phyloP scores from a whole-genome alignment of 2,329 filamentous ascomycete species.

The Paraconiothyrium brasiliense region DNA sequence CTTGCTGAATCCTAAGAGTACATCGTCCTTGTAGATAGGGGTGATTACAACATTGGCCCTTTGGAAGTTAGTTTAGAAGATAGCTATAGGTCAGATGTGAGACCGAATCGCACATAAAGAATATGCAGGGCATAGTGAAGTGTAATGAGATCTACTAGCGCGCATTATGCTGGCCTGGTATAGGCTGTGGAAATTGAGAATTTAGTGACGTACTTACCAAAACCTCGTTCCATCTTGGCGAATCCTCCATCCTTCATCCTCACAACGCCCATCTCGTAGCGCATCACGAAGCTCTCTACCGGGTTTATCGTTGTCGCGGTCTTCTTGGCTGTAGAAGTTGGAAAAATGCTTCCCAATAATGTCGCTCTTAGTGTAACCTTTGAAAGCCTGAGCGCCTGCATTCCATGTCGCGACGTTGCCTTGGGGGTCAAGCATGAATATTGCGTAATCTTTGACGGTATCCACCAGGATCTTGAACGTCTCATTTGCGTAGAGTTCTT shows the following conservation, averaged over 20 bases:
- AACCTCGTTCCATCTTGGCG: slow-evolving; percentile 67
- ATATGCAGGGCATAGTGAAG: not conserved
- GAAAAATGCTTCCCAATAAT: slow-evolving; percentile 69
- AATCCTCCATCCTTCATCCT: slow-evolving; percentile 69
- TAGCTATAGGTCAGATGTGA: not conserved
- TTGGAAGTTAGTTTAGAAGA: not conserved
- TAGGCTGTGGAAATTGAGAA: not conserved
- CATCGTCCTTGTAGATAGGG: slow-evolving; percentile 61
- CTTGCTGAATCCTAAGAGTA: slow-evolving; percentile 67
- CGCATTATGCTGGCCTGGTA: not conserved
- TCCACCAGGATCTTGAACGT: slow-evolving; percentile 70
- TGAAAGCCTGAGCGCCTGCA: slow-evolving; percentile 63
- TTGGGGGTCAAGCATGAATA: slow-evolving; percentile 67
- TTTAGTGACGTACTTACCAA: slow-evolving; percentile 44
- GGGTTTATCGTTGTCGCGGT: slow-evolving; percentile 61
- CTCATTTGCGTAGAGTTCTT: slow-evolving; percentile 58
- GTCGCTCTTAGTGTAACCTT: slow-evolving; percentile 64
- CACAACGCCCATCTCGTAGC: slow-evolving; percentile 63
- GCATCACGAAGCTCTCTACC: slow-evolving; percentile 62
- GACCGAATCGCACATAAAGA: not conserved
- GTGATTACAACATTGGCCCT: slow-evolving; percentile 67
- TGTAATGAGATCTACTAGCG: not conserved
- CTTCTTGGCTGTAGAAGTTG: slow-evolving; percentile 64
- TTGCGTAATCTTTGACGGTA: slow-evolving; percentile 69
- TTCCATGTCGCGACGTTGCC: slow-evolving; percentile 69